phyloP scores from a whole-genome alignment of 129 eudicot genomes.

The Arctium lappa region DNA sequence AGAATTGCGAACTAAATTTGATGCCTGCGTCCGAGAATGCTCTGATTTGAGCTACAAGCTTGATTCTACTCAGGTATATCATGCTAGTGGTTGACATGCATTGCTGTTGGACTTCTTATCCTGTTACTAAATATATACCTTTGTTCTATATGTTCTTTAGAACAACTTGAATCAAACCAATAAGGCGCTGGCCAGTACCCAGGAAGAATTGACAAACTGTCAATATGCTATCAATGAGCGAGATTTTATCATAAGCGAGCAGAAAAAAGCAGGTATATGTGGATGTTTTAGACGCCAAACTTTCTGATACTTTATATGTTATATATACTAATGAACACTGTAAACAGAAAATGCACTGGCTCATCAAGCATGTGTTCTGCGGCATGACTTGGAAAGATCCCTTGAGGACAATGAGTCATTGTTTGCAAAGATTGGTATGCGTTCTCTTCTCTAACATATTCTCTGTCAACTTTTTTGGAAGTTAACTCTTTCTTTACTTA shows the following conservation, averaged over 20 bases:
- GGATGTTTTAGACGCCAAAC: neutral
- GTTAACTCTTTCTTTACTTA: neutral
- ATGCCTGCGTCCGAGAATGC: conserved; percentile 46
- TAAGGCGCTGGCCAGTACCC: conserved; percentile 43
- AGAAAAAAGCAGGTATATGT: conserved; percentile 76
- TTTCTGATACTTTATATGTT: neutral
- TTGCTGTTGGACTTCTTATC: neutral
- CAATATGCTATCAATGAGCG: conserved; percentile 59
- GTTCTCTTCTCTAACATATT: neutral
- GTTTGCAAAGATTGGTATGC: conserved; percentile 65
- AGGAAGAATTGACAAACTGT: conserved; percentile 59
- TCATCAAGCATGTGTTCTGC: conserved; percentile 77
- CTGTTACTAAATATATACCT: neutral
- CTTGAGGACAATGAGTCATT: conserved; percentile 69
- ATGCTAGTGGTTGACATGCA: neutral
- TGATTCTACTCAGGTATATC: conserved; percentile 59
- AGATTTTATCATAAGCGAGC: conserved; percentile 73
- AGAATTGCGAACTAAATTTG: conserved; percentile 50
- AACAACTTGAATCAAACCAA: conserved; percentile 48
- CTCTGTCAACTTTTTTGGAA: neutral
- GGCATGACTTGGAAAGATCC: conserved; percentile 75
- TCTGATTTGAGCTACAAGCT: conserved; percentile 49
- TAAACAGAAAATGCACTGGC: conserved; percentile 76
- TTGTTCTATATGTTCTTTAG: conserved; percentile 30
- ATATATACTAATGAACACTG: conserved; percentile 13